phyloP scores from a whole-genome alignment of 2,329 filamentous ascomycete genomes.

The Alternaria sp. region DNA sequence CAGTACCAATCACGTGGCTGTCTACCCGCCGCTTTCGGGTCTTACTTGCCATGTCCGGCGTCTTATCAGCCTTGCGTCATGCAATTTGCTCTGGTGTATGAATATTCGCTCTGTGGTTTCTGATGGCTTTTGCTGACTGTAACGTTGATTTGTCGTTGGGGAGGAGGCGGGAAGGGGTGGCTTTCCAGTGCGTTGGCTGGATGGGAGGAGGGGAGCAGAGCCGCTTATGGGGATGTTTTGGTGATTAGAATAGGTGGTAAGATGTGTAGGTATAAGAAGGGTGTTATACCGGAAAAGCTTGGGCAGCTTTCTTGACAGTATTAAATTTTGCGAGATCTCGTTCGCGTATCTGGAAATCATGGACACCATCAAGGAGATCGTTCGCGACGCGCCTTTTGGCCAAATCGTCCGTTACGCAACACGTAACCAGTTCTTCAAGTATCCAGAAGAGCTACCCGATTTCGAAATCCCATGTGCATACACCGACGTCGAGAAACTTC shows the following conservation, averaged over 20 bases:
- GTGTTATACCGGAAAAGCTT: not conserved
- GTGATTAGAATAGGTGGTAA: not conserved
- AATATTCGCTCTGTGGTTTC: not conserved
- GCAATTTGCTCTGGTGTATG: not conserved
- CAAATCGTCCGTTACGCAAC: constrained; percentile 64
- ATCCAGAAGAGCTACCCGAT: constrained; percentile 64
- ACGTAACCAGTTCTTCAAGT: constrained; percentile 60
- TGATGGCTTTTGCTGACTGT: not conserved
- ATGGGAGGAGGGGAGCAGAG: not conserved
- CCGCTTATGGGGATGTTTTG: not conserved
- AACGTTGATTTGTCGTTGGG: not conserved
- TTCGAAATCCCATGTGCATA: constrained; percentile 60
- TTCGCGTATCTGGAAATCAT: not conserved
- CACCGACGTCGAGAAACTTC: not conserved
- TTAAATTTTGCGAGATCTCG: not conserved
- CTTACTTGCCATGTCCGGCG: not conserved
- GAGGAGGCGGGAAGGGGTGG: not conserved
- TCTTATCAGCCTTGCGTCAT: not conserved
- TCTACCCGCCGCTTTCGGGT: not conserved
- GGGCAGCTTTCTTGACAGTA: no score
- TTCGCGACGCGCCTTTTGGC: constrained; percentile 65
- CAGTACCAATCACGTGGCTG: not conserved
- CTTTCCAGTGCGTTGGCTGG: not conserved
- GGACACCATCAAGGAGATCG: constrained; percentile 21
- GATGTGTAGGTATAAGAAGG: accelerated